Percentiles rank a stretch among this genome's conserved stretches.
Evolutionary conservation across 768 basidiomycete species (phyloP).

Genomic region (Tricholoma sp.): DNA sequence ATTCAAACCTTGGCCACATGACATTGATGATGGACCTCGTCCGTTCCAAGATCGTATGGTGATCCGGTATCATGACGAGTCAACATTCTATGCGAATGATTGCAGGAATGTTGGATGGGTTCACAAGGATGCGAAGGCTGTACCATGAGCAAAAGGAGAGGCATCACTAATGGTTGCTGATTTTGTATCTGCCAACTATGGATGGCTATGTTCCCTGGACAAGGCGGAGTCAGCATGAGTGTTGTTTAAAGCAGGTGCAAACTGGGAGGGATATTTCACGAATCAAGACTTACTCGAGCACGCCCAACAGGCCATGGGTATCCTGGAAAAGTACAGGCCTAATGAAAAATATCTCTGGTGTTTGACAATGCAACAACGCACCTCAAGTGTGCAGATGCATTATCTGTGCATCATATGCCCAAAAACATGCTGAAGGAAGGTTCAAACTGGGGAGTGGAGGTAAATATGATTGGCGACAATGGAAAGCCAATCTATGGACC

Average conservation of each 20-base stretch:
- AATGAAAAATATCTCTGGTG: too few species aligned
- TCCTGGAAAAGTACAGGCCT: neutral
- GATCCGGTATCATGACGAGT: neutral
- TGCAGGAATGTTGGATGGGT: neutral
- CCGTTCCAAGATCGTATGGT: neutral
- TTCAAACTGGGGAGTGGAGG: conserved; percentile 5
- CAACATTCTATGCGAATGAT: neutral
- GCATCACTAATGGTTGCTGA: neutral
- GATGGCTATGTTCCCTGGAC: neutral
- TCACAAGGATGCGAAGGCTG: neutral
- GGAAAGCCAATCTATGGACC: neutral
- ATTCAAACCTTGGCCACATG: neutral
- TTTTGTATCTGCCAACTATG: neutral
- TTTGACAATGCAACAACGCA: neutral
- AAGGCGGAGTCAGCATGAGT: neutral
- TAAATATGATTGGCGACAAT: conserved; percentile 1
- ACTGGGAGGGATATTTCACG: neutral
- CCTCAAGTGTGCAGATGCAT: neutral
- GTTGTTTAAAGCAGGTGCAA: neutral
- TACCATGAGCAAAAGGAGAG: neutral
- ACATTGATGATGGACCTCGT: neutral
- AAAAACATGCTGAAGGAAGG: neutral
- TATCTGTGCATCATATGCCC: neutral
- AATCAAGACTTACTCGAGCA: neutral
- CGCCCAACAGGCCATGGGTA: neutral